Base-by-base conservation (phyloP, 139 green algal species). In the Edaphochlamys debaryana region DNA sequence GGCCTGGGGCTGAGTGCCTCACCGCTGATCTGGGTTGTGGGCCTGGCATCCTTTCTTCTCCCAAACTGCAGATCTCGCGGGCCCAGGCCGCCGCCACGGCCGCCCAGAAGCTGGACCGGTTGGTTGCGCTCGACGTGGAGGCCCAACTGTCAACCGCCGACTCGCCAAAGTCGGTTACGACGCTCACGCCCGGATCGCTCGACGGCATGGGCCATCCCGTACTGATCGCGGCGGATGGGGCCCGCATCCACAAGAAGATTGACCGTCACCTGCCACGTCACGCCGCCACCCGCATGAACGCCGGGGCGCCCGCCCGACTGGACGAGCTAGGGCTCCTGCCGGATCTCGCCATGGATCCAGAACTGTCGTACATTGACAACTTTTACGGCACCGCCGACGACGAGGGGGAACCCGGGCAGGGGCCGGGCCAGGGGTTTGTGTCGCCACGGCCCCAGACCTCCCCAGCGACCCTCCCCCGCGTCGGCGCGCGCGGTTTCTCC, bases 201-300 rank as follows among this genome's bases (percentile, higher is more conserved):
- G 73, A 80, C 73, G 73, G 73, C 73, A 69, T 80, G 73, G 73
- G 73, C 29, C 73, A 80, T 40, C 73, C 73, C 56, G 54, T 80
- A 30, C 73, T 80, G 2, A n/a, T 80, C 0, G 56, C 38, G 27
- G 56, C 73, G 9, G 73, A 80, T 37, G 73, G 73, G 56, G 25
- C 38, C 19, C 73, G 73, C 56, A 69, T 80, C 56, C 56, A 69
- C 19, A 40, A 32, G 27, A 37, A 38, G 25, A 80, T 58, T 15
- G 34, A 41, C 37, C 37, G 69, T 29, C 73, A 80, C 73, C 36
- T 58, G 27, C 73, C 73, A 1, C 37, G 38, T 27, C 40, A 70
- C 54, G 29, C 56, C 2, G 73, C 73, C 13, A 38, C 54, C 25
- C 73, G 73, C 29, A 67, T 79, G 50, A 30, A 23, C 7, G 71